A percentile compares a stretch with the other conserved stretches of the same genome.
phyloP scores from a whole-genome alignment of 495 filamentous ascomycete genomes.

The Usnea hakonensis region DNA sequence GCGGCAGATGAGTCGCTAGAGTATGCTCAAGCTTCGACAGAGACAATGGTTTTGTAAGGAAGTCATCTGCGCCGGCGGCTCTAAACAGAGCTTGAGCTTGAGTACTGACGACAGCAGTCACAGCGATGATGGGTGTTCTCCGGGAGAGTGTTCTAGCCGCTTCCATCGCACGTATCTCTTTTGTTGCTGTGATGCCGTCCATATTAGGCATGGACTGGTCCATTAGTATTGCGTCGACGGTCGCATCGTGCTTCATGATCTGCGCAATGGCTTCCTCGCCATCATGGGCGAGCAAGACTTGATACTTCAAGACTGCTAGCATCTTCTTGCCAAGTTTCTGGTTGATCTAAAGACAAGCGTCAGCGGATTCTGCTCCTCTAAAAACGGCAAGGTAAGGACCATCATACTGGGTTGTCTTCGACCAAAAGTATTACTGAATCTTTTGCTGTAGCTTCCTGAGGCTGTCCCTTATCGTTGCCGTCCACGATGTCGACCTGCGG shows the following conservation, averaged over 20 bases:
- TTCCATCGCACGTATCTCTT: slow-evolving; percentile 26
- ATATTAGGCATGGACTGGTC: slow-evolving; percentile 27
- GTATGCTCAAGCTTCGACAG: slow-evolving; percentile 30
- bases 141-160: slow-evolving; percentile 15
- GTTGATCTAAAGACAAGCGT: slow-evolving; percentile 21
- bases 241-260: slow-evolving; percentile 31
- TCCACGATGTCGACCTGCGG: slow-evolving; percentile 21
- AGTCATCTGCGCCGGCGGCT: slow-evolving; percentile 40
- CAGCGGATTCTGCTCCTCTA: neutral
- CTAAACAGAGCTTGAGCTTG: slow-evolving; percentile 37
- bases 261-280: slow-evolving; percentile 52
- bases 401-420: slow-evolving; percentile 27
- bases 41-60: slow-evolving; percentile 44
- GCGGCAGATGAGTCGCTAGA: slow-evolving; percentile 9
- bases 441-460: slow-evolving; percentile 12
- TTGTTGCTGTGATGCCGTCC: slow-evolving; percentile 25
- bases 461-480: slow-evolving; percentile 9
- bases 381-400: neutral
- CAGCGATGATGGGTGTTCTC: slow-evolving; percentile 37
- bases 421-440: slow-evolving; percentile 23
- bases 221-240: slow-evolving; percentile 29
- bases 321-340: slow-evolving; percentile 28
- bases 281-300: slow-evolving; percentile 42
- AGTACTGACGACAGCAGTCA: slow-evolving; percentile 41
- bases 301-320: slow-evolving; percentile 21